Evolutionary conservation across 31 red algal genomes (phyloP), one percentile per base, ranked within the genome.

Genomic region (Asparagopsis taxiformis): DNA sequence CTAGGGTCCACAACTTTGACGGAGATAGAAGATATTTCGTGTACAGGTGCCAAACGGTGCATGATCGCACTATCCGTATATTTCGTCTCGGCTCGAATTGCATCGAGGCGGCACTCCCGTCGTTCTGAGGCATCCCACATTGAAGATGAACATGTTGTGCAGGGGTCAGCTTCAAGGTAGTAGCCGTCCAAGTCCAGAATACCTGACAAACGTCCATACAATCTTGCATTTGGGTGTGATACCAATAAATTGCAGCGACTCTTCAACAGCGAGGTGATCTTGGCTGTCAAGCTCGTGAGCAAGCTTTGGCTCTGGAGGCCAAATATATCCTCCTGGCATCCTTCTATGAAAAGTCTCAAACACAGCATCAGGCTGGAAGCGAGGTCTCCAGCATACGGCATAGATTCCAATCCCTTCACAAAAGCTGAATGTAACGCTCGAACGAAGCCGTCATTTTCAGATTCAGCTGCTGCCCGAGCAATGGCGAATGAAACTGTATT

Each of bases 51-150:
- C 26, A 95, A 62, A 3, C 92, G 73, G 59, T 87, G 68, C 74
- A 89, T 79, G 10, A 95, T 82, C n/a, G 84, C 54, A 56, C 61
- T 55, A 74, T 94, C 91, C 0, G 91, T 88, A 65, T 87, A 94
- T 55, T 94, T 94, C 33, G 91, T 81, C 53, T 94, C 91, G 4
- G 75, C 75, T 33, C 85, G 50, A 17, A 94, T 70, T 1, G 72
- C 70, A 32, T 90, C 85, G 17, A 95, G 23, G 9, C 80, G 64
- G 55, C 52, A 71, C 35, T 80, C 80, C 19, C 35, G 78, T 23
- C 41, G 32, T 41, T 76, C 70, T 19, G 74, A 80, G 50, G 85
- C 79, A 15, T 81, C 84, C 48, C 79, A 85, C n/a, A 70, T 84
- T 30, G 77, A 58, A 46, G 67, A 56, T 34, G 92, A 82, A 74